A percentile compares a stretch with the other conserved stretches of the same genome.
phyloP scores from a whole-genome alignment of 345 rosid species.

The Hevea brasiliensis region DNA sequence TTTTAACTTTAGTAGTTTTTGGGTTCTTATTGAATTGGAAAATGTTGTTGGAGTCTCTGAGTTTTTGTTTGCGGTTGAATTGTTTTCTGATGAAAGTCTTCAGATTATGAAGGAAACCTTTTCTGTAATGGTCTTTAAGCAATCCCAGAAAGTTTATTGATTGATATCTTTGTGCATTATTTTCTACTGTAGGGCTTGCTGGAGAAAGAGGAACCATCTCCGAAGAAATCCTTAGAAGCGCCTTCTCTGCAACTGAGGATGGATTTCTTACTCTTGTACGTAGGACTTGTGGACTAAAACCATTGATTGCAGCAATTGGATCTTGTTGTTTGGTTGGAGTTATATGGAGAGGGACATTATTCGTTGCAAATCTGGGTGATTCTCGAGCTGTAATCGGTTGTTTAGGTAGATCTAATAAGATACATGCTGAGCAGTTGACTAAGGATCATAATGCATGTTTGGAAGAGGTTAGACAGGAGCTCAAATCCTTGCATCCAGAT shows the following conservation, averaged over 20 bases:
- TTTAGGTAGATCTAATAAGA: constrained; percentile 56
- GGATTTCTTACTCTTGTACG: constrained; percentile 88
- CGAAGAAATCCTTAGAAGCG: constrained; percentile 65
- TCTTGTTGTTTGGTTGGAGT: constrained; percentile 93
- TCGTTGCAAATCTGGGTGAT: constrained; percentile 87
- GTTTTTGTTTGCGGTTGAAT: background rate
- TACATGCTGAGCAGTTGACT: constrained; percentile 81
- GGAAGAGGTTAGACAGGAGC: constrained; percentile 92
- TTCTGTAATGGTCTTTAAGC: constrained; percentile 9
- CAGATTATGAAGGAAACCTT: too few species aligned
- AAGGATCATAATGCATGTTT: constrained; percentile 80
- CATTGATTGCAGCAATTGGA: constrained; percentile 81
- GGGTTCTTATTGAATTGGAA: background rate
- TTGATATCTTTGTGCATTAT: constrained; percentile 1
- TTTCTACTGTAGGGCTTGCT: constrained; percentile 50
- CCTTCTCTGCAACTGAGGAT: constrained; percentile 81
- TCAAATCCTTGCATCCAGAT: constrained; percentile 80
- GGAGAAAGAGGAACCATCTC: constrained; percentile 58
- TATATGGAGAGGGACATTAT: constrained; percentile 76
- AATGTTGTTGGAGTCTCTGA: background rate
- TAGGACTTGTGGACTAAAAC: constrained; percentile 62
- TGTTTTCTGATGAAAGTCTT: background rate
- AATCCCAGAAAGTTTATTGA: constrained; percentile 1
- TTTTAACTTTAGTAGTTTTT: background rate
- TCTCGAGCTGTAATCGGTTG: constrained; percentile 89